Evolutionary conservation across 805 yeast species (phyloP), one percentile per base, ranked within the genome.

Genomic region (Metschnikowia drakensbergensis): DNA sequence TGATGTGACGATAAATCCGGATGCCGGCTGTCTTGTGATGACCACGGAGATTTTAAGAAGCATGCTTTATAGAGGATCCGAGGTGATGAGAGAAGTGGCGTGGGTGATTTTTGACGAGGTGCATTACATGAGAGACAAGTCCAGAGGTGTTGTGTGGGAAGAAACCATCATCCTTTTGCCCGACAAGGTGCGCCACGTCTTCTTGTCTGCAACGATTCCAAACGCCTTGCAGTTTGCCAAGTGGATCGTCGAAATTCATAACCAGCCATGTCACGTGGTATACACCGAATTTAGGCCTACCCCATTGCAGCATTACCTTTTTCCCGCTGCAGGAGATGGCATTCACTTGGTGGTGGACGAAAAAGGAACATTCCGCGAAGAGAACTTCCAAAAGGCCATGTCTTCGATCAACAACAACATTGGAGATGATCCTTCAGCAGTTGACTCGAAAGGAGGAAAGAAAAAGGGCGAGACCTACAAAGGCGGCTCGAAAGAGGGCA

Each of bases 141-240:
- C 90, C 57, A 83, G 99, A 71, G 99, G 99, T 66, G 99, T 94
- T 46, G 99, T 94, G 32, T 94, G 99, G 99, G 99, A 94, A 71
- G 99, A 94, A 68, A 92, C 98, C 11, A 92, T 94, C 55, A 94
- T 94, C 50, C 73, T 94, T 63, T 75, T 94, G 37, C 99, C 99
- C 3, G 97, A 95, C 59, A 91, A 91, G 74, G 97, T 94, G 13
- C 92, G 87, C 56, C 89, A 91, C 61, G 97, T 92, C 3, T 88
- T 92, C 60, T 71, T 92, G 54, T 90, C 97, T 10, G 98, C 98
- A 42, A 92, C 99, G 1, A 92, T 92, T 57, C 99, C 99, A 26
- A 92, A 92, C 64, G 97, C 98, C 1, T 86, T 88, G 91, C 97
- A 92, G 65, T 92, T 92, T 73, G 97, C 98, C 8, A 96, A 92